phyloP scores from a whole-genome alignment of 345 rosid genomes.

The Pseudoturritis turrita region DNA sequence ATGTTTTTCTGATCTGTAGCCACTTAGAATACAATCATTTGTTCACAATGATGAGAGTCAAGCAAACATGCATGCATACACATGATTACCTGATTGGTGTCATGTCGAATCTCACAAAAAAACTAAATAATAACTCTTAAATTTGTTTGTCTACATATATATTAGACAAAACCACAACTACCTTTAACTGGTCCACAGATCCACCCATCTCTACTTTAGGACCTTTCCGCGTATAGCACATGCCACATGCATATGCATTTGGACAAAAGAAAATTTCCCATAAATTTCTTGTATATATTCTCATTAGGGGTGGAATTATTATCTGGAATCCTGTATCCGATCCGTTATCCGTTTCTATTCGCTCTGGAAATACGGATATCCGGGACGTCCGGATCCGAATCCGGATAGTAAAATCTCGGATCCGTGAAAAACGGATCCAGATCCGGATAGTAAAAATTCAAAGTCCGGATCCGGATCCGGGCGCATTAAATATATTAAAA shows the following conservation, averaged over 20 bases:
- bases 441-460: too few relatives aligned
- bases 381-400: too few relatives aligned
- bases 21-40: constrained; percentile 3
- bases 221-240: constrained; percentile 7
- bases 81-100: background rate
- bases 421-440: too few relatives aligned
- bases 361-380: too few relatives aligned
- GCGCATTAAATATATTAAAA: too few relatives aligned
- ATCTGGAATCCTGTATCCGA: too few relatives aligned
- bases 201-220: constrained; percentile 11
- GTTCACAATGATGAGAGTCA: background rate
- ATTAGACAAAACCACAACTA: constrained; percentile 3
- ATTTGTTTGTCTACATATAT: too few relatives aligned
- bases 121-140: background rate
- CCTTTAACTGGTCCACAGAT: constrained; percentile 22
- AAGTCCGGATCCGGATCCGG: too few relatives aligned
- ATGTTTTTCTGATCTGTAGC: background rate
- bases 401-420: too few relatives aligned
- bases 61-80: background rate
- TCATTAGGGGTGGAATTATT: too few relatives aligned
- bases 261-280: background rate
- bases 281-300: too few relatives aligned
- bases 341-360: too few relatives aligned
- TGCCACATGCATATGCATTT: constrained; percentile 13
- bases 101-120: background rate